phyloP scores from a whole-genome alignment of 2,329 filamentous ascomycete genomes.

The Botrytis aclada region DNA sequence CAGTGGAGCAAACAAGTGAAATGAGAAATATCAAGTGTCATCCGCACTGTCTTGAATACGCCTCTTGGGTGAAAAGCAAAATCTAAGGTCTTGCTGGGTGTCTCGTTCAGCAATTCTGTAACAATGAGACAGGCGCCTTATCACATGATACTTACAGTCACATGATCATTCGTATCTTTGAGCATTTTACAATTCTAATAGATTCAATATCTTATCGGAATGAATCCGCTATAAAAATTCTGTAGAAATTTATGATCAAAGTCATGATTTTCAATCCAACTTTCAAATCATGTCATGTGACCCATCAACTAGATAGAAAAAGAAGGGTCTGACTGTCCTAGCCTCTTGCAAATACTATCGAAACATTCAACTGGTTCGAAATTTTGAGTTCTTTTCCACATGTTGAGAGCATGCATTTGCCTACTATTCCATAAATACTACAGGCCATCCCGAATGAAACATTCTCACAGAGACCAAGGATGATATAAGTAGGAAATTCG shows the following conservation, averaged over 20 bases:
- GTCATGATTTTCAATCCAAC: too few relatives aligned
- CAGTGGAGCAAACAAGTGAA: not conserved
- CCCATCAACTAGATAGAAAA: too few relatives aligned
- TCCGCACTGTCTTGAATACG: not conserved
- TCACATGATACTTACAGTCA: not conserved
- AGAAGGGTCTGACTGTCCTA: not conserved
- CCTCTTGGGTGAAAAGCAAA: not conserved
- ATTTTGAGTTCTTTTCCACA: too few relatives aligned
- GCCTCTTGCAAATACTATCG: not conserved
- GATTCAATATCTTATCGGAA: not conserved
- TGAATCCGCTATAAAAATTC: rapidly evolving
- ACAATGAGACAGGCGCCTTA: not conserved
- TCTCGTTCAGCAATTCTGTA: rapidly evolving
- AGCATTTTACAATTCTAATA: too few relatives aligned
- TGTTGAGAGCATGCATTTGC: too few relatives aligned
- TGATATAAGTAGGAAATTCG: too few relatives aligned
- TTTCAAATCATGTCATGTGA: too few relatives aligned
- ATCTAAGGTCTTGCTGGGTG: not conserved
- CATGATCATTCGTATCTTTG: not conserved
- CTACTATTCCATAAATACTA: too few relatives aligned
- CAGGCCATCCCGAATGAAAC: too few relatives aligned
- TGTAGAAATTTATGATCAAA: rapidly evolving
- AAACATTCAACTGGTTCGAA: not conserved
- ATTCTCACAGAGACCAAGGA: too few relatives aligned
- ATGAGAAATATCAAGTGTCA: not conserved